Conservation (phyloP, 139 green algal species). For the Chlorella sp. region DNA sequence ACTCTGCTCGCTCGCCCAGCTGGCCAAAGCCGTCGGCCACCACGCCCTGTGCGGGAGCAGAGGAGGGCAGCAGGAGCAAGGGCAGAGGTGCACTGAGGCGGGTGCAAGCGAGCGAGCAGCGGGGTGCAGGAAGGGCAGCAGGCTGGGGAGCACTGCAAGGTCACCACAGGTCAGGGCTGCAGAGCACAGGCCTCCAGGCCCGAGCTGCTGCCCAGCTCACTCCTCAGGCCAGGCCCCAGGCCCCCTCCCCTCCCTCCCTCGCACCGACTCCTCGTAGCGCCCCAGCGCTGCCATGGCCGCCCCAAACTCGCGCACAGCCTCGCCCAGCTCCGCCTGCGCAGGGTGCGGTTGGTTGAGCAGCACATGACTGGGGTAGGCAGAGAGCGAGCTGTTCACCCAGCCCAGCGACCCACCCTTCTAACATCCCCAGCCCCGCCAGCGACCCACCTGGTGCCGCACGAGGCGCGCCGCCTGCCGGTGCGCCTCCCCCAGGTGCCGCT, state of each 20-base stretch:
- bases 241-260: not conserved
- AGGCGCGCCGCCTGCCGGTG: slow-evolving; percentile 77
- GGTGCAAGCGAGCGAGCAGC: not conserved
- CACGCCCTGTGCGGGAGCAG: slow-evolving; percentile 39
- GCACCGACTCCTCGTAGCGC: slow-evolving; percentile 33
- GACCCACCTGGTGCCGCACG: slow-evolving; percentile 66
- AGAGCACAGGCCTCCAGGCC: not conserved
- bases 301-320: slow-evolving; percentile 82
- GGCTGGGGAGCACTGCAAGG: not conserved
- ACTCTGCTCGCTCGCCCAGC: slow-evolving; percentile 45
- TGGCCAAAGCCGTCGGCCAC: slow-evolving; percentile 54
- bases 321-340: slow-evolving; percentile 53
- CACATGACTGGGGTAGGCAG: too few relatives aligned
- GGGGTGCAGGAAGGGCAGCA: too few relatives aligned
- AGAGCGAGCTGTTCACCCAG: too few relatives aligned
- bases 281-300: slow-evolving; percentile 43
- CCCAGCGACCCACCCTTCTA: too few relatives aligned
- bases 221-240: not conserved
- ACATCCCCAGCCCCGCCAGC: too few relatives aligned
- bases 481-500: slow-evolving; percentile 84
- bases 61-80: not conserved
- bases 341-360: slow-evolving; percentile 52
- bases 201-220: not conserved
- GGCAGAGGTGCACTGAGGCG: not conserved
- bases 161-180: too few relatives aligned